These are phyloP conservation scores for Immersiporthe knoxdaviesiana DNA, from an alignment of 2,329 filamentous ascomycete species.

Conservation along the genomic window DNA sequence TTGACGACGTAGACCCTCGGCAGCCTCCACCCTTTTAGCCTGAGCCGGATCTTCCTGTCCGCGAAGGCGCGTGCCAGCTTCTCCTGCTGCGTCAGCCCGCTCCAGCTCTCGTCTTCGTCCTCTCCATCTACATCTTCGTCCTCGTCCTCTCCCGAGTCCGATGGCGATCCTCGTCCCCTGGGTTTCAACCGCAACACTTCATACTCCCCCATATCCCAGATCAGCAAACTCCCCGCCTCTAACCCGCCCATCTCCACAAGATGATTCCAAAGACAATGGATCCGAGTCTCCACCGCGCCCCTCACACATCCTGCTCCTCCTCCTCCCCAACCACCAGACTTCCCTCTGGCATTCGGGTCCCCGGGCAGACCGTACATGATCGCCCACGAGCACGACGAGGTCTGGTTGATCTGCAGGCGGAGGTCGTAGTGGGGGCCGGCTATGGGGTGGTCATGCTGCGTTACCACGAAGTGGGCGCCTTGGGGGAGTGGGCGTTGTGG, in stretches of 20 bases:
- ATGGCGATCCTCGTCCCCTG: conserved; percentile 16
- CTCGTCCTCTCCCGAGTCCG: conserved; percentile 31
- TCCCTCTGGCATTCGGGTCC: conserved; percentile 52
- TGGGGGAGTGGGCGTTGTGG: conserved; percentile 36
- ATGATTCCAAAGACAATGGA: conserved; percentile 67
- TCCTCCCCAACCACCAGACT: not conserved
- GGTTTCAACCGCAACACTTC: conserved; percentile 42
- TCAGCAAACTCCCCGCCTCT: conserved; percentile 60
- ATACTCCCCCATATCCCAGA: conserved; percentile 67
- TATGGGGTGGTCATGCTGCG: conserved; percentile 74
- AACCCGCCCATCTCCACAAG: conserved; percentile 61
- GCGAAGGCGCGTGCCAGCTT: conserved; percentile 57
- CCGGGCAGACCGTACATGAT: conserved; percentile 67
- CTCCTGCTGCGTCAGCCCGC: conserved; percentile 42
- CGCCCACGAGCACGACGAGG: conserved; percentile 67
- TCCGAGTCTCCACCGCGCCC: conserved; percentile 64
- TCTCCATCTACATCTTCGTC: conserved; percentile 11
- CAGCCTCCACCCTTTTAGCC: conserved; percentile 57
- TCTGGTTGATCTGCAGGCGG: conserved; percentile 68
- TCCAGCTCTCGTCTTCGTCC: not conserved
- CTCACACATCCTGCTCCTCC: conserved; percentile 49
- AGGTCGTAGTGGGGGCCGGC: conserved; percentile 72
- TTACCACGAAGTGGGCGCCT: conserved; percentile 67
- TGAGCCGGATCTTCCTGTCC: conserved; percentile 59
- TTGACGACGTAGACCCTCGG: conserved; percentile 58